Evolutionary conservation across 106 monocot species (phyloP).

Genomic region (Vanilla planifolia): DNA sequence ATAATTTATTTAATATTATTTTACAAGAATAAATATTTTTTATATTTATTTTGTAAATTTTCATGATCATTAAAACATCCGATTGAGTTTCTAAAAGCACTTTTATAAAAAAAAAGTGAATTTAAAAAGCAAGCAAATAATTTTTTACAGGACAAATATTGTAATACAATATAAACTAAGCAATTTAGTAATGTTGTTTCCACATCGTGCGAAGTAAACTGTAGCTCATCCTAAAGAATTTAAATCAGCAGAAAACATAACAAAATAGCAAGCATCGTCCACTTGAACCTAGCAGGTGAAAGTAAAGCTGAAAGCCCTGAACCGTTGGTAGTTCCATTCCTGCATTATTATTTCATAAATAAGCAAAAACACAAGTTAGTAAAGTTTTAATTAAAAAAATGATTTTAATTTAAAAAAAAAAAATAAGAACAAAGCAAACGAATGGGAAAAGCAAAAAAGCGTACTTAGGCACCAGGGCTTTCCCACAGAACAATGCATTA

Average conservation of each 20-base stretch:
- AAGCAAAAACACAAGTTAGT: not conserved
- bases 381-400: not conserved
- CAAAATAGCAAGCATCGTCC: not conserved
- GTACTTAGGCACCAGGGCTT: not conserved
- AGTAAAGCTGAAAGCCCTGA: not conserved
- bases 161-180: too few species aligned
- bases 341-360: not conserved
- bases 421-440: not conserved
- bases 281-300: not conserved
- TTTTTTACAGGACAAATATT: too few species aligned
- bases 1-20: too few species aligned
- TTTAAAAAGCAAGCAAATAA: too few species aligned
- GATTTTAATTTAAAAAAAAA: not conserved
- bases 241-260: not conserved
- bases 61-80: too few species aligned
- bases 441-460: not conserved
- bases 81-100: too few species aligned
- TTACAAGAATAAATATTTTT: too few species aligned
- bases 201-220: too few species aligned
- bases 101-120: too few species aligned
- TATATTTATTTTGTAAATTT: too few species aligned
- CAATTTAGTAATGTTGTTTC: too few species aligned
- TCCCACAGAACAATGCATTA: conserved; percentile 68
- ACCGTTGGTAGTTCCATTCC: not conserved
- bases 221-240: too few species aligned